phyloP scores from a whole-genome alignment of 768 basidiomycete genomes.

The Lentinula detonsa region DNA sequence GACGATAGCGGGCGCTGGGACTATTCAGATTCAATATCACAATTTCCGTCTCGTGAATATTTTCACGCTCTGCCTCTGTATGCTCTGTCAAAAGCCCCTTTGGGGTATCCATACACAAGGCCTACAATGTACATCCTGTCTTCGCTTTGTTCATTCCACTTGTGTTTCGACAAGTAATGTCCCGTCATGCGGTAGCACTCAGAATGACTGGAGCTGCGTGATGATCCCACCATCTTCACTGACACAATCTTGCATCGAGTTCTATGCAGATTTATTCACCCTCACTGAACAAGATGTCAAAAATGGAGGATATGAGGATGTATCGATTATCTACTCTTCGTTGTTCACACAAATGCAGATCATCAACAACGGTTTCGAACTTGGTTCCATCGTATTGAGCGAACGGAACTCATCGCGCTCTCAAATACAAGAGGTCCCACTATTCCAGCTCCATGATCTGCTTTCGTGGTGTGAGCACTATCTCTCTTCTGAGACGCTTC shows the following conservation, averaged over 20 bases:
- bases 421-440: conserved; percentile 30
- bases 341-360: conserved; percentile 67
- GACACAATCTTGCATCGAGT: conserved; percentile 48
- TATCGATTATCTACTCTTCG: conserved; percentile 52
- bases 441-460: conserved; percentile 57
- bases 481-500: conserved; percentile 34
- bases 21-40: conserved; percentile 34
- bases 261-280: conserved; percentile 41
- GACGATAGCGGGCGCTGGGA: conserved; percentile 14
- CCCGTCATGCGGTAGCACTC: conserved; percentile 31
- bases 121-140: conserved; percentile 56
- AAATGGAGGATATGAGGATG: conserved; percentile 58
- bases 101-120: conserved; percentile 70
- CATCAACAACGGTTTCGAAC: conserved; percentile 56
- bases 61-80: conserved; percentile 71
- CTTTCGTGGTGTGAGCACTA: conserved; percentile 45
- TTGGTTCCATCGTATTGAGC: conserved; percentile 57
- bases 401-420: conserved; percentile 20
- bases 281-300: conserved; percentile 40
- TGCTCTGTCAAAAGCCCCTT: conserved; percentile 58
- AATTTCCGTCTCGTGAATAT: conserved; percentile 53
- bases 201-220: conserved; percentile 39
- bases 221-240: conserved; percentile 47
- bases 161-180: conserved; percentile 34
- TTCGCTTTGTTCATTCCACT: conserved; percentile 48